Percentiles rank a stretch among this genome's conserved stretches.
Conservation (phyloP, 345 rosid genomes). For the Salix brachista region DNA sequence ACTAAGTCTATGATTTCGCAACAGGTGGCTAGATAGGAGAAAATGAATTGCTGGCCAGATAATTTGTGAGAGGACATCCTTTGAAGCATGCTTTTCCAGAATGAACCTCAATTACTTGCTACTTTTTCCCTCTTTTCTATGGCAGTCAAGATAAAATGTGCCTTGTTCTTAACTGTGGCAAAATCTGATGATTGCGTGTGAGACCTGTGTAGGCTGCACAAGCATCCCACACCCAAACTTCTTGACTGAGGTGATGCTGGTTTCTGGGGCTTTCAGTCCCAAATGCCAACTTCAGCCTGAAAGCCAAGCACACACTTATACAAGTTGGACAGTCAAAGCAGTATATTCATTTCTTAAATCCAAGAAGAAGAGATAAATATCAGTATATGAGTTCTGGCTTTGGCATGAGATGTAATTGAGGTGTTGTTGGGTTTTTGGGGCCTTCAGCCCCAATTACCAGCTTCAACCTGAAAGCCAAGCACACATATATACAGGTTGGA, state of each 20-base stretch:
- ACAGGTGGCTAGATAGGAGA: conserved; percentile 3
- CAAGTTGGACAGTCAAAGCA: not conserved
- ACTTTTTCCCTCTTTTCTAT: not conserved
- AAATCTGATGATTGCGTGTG: not conserved
- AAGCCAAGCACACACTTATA: not conserved
- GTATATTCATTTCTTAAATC: not conserved
- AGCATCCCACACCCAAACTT: not conserved
- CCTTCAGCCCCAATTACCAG: not conserved
- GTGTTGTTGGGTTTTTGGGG: not conserved
- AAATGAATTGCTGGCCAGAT: not conserved
- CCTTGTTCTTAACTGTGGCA: no score
- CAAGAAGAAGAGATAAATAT: not conserved
- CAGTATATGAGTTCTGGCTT: not conserved
- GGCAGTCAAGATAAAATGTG: not conserved
- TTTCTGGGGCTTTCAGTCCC: not conserved
- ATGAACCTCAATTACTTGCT: not conserved
- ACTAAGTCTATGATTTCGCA: not conserved
- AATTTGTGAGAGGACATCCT: not conserved
- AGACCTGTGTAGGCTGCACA: not conserved
- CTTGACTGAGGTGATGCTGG: not conserved
- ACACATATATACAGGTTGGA: not conserved
- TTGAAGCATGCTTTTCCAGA: not conserved
- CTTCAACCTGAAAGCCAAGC: not conserved
- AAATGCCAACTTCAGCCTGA: not conserved
- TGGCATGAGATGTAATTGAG: not conserved